Conservation (phyloP, 1,284 basidiomycete species). For the Leucoagaricus sp. region DNA sequence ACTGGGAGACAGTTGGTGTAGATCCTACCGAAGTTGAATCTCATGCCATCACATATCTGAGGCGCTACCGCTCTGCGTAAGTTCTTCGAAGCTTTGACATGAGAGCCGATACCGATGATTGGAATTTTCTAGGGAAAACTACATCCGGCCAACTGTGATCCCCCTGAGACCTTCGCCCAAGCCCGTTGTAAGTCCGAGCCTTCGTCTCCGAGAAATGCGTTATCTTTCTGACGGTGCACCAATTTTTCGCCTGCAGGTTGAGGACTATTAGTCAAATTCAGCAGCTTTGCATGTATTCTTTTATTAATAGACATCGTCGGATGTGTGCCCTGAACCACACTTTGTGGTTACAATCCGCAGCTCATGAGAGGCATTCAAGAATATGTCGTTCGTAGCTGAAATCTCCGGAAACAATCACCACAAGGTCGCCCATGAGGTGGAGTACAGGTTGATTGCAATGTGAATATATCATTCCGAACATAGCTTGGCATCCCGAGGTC, state of each 20-base stretch:
- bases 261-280: slow-evolving; percentile 22
- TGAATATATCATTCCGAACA: slow-evolving; percentile 7
- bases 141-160: slow-evolving; percentile 52
- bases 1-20: slow-evolving; percentile 67
- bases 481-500: not conserved
- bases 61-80: slow-evolving; percentile 85
- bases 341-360: slow-evolving; percentile 7
- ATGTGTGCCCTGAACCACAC: slow-evolving; percentile 2
- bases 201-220: slow-evolving; percentile 15
- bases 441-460: not conserved
- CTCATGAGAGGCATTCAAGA: slow-evolving; percentile 1
- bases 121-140: slow-evolving; percentile 47
- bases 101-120: slow-evolving; percentile 17
- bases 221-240: not conserved
- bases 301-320: slow-evolving; percentile 18
- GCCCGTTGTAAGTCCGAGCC: slow-evolving; percentile 27
- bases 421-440: slow-evolving; percentile 5
- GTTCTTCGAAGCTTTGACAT: slow-evolving; percentile 30
- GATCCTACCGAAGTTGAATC: slow-evolving; percentile 87
- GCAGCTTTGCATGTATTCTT: slow-evolving; percentile 13
- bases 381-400: not conserved
- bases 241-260: slow-evolving; percentile 18
- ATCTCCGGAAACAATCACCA: not conserved
- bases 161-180: slow-evolving; percentile 38
- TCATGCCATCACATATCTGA: slow-evolving; percentile 88